These are phyloP conservation scores for Cutaneotrichosporon sp. DNA, from an alignment of 1,284 basidiomycete genomes.

Conservation along the genomic window DNA sequence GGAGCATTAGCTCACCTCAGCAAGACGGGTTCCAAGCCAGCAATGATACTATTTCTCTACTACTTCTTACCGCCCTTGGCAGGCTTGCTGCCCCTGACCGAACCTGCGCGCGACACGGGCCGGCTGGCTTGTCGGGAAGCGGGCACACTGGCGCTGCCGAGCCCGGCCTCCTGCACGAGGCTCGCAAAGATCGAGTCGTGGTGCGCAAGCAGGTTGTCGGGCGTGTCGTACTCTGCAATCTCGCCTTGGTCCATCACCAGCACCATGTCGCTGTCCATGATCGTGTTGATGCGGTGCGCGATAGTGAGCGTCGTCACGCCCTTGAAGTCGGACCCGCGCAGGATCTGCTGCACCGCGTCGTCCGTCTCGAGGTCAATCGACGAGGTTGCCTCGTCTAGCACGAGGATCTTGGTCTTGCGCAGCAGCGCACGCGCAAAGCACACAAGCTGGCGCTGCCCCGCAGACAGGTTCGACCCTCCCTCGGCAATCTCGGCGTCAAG, in stretches of 20 bases:
- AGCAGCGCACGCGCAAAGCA: slow-evolving; percentile 76
- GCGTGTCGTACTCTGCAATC: slow-evolving; percentile 69
- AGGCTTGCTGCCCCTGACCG: not conserved
- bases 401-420: slow-evolving; percentile 75
- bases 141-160: slow-evolving; percentile 8
- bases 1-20: too few relatives aligned
- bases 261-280: slow-evolving; percentile 77
- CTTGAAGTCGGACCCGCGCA: slow-evolving; percentile 48
- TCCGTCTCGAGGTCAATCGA: slow-evolving; percentile 84
- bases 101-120: not conserved
- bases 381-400: slow-evolving; percentile 67
- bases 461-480: slow-evolving; percentile 69
- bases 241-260: slow-evolving; percentile 74
- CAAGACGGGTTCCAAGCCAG: too few relatives aligned
- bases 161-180: slow-evolving; percentile 28
- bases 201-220: slow-evolving; percentile 57
- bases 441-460: slow-evolving; percentile 77
- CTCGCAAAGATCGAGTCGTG: slow-evolving; percentile 23
- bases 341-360: slow-evolving; percentile 53
- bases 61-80: not conserved
- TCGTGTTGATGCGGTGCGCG: slow-evolving; percentile 78
- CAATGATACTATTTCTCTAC: too few relatives aligned
- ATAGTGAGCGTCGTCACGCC: slow-evolving; percentile 75
- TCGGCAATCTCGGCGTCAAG: slow-evolving; percentile 73
- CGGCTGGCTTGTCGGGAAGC: slow-evolving; percentile 1